Base-by-base conservation (phyloP, 2,329 filamentous ascomycete species). In the Didymosphaeria variabile region DNA sequence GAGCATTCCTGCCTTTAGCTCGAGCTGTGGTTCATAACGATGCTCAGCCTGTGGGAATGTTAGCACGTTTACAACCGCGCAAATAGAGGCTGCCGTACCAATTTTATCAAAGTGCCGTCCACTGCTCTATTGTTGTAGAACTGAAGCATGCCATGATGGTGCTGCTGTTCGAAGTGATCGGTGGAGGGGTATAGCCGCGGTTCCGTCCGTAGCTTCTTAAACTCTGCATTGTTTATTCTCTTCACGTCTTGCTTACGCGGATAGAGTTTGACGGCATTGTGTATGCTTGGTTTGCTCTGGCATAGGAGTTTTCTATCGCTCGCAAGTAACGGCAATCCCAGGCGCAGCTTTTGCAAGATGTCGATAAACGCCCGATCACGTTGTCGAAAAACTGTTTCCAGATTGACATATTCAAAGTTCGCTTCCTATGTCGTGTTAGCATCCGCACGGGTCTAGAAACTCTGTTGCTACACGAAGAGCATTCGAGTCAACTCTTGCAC, bases 371-470 rank as follows among this genome's bases (percentile, higher is more conserved):
- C 67, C 40, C 72, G 58, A 61, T 90, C 87, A 5, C 68, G 81
- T 61, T 90, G 87, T 6, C 88, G 82, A 67, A 88, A 85, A 2
- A 89, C 85, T 3, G 82, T 78, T 1, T 76, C 82, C 0, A 90
- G 77, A 8, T 86, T 79, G 1, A 88, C 75, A 60, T 86, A 79
- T 1, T 70, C 71, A 66, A 90, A 89, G 1, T 83, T 66, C 62
- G 85, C 85, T 46, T 84, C 34, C 50, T 53, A 19, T 17, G 13
- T 38, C 5, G 3, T n/a, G 50, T 53, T 10, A 53, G 34, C 12
- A 53, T 29, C 34, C 15, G 36, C 6, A 19, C 26, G 19, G 15
- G 4, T 3, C 45, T 17, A 5, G 23, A 26, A 17, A 21, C 40
- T 21, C 40, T 44, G n/a, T n/a, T 6, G 13, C 21, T 15, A 47